Evolutionary conservation across 192 early-diverging fungal species (phyloP).

Genomic region (Coemansia sp.): DNA sequence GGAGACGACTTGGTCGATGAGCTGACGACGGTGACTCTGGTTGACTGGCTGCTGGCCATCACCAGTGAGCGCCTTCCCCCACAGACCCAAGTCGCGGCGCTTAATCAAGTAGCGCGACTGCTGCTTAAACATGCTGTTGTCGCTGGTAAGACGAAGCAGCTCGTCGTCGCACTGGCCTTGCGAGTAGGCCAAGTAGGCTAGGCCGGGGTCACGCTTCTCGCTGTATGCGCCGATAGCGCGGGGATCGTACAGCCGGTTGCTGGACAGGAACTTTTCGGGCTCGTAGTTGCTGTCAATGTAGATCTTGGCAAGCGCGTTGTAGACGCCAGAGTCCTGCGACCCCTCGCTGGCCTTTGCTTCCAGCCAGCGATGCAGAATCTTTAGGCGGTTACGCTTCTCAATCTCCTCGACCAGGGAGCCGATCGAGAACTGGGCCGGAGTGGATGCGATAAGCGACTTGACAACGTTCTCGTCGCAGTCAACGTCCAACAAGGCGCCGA

Average conservation of each 20-base stretch:
- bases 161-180: conserved; percentile 94
- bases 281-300: conserved; percentile 99
- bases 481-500: conserved; percentile 97
- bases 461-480: conserved; percentile 96
- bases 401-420: conserved; percentile 85
- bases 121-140: conserved; percentile 99
- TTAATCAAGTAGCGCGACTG: conserved; percentile 96
- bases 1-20: conserved; percentile 93
- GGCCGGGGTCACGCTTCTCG: conserved; percentile 96
- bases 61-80: conserved; percentile 75
- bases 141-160: conserved; percentile 93
- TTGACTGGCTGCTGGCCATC: conserved; percentile 69
- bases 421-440: conserved; percentile 80
- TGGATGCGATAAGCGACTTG: conserved; percentile 85
- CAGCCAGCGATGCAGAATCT: conserved; percentile 93
- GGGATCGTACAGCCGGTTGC: conserved; percentile 80
- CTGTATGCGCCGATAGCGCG: conserved; percentile 96
- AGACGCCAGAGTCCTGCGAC: conserved; percentile 85
- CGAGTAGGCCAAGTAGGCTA: conserved; percentile 94
- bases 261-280: conserved; percentile 88
- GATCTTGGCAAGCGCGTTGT: conserved; percentile 98
- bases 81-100: conserved; percentile 80
- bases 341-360: conserved; percentile 88
- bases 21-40: conserved; percentile 72
- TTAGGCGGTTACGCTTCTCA: conserved; percentile 96